These are phyloP conservation scores for Dujonia santamariae DNA, from an alignment of 1,139 yeast species.

Conservation along the genomic window DNA sequence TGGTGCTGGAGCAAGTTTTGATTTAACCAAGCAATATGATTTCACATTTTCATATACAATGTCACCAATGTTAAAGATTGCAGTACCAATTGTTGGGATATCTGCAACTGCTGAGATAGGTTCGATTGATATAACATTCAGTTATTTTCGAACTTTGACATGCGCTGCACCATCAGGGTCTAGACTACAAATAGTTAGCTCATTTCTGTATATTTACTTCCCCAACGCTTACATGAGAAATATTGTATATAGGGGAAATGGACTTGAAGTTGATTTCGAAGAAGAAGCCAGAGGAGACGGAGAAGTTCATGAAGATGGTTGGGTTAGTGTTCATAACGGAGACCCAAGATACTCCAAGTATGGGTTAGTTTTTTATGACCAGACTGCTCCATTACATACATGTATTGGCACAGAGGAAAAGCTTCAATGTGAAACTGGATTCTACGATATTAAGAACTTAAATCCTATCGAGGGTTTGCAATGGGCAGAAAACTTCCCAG, in stretches of 20 bases:
- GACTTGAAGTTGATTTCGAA: conserved; percentile 7
- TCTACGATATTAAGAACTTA: neutral
- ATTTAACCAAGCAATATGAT: conserved; percentile 9
- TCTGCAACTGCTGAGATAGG: conserved; percentile 11
- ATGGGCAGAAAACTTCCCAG: too few relatives aligned
- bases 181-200: conserved; percentile 17
- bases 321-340: conserved; percentile 10
- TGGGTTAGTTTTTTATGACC: conserved; percentile 17
- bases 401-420: conserved; percentile 16
- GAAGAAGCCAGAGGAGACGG: conserved; percentile 5
- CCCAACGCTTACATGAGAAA: conserved; percentile 16
- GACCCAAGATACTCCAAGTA: conserved; percentile 7
- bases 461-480: conserved; percentile 2
- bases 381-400: conserved; percentile 13
- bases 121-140: conserved; percentile 12
- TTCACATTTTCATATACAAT: conserved; percentile 10
- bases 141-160: conserved; percentile 14
- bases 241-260: conserved; percentile 8
- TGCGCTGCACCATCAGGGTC: conserved; percentile 17
- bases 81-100: conserved; percentile 11
- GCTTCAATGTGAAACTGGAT: conserved; percentile 13
- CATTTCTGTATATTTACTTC: conserved; percentile 12
- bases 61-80: conserved; percentile 10
- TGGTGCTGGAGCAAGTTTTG: conserved; percentile 16
- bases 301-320: too few relatives aligned